Percentiles rank a stretch among this genome's conserved stretches.
Evolutionary conservation across 331 rosid genomes (phyloP).

Genomic region (Prunus yedoensis): DNA sequence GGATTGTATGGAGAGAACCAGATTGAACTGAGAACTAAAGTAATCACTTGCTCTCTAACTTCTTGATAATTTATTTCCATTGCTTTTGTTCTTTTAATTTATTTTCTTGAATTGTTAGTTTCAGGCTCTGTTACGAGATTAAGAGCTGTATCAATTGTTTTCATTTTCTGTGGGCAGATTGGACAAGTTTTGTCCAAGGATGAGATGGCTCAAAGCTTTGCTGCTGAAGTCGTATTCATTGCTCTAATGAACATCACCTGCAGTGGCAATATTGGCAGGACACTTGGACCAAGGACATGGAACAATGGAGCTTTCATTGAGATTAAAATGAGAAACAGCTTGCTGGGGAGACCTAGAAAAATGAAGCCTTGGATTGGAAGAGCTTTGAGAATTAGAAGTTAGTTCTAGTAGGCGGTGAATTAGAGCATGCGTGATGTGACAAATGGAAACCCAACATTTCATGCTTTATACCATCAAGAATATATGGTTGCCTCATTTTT

Average conservation of each 20-base stretch:
- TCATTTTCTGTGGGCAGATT: not conserved
- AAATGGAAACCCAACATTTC: not conserved
- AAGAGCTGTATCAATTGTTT: not conserved
- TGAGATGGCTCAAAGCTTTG: not conserved
- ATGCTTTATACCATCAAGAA: not conserved
- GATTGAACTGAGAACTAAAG: not conserved
- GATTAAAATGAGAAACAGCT: not conserved
- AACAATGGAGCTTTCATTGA: not conserved
- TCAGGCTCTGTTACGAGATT: not conserved
- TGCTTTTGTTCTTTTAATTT: not conserved
- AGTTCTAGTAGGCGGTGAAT: not conserved
- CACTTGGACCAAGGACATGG: not conserved
- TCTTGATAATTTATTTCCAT: not conserved
- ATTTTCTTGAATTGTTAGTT: not conserved
- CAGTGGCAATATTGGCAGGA: not conserved
- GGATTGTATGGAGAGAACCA: not conserved
- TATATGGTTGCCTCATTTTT: no score
- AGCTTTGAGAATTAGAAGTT: not conserved
- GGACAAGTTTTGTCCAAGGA: not conserved
- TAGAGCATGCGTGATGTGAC: not conserved
- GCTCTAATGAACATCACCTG: conserved; percentile 3
- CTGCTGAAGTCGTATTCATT: not conserved
- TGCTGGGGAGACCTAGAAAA: not conserved
- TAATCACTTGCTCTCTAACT: not conserved
- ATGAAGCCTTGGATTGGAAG: not conserved